These are phyloP conservation scores for Allantophomopsis lycopodina DNA, from an alignment of 2,329 filamentous ascomycete genomes.

Conservation along the genomic window DNA sequence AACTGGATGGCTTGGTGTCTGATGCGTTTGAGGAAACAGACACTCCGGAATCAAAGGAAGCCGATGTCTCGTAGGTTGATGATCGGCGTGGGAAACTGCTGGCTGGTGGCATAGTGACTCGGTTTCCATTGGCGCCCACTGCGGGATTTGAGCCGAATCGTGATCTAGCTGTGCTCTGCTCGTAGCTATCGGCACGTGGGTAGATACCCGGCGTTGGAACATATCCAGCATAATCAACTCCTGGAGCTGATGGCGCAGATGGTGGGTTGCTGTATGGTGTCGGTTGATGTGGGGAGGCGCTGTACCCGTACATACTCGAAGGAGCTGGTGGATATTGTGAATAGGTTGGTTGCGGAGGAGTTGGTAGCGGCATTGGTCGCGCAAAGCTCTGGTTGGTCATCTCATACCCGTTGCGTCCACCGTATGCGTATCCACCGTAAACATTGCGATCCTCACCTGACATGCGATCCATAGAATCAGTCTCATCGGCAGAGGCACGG, in stretches of 20 bases:
- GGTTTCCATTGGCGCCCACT: not conserved
- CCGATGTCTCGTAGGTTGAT: not conserved
- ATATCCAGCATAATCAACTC: no score
- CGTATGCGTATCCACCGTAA: conserved; percentile 11
- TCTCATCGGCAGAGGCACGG: conserved; percentile 48
- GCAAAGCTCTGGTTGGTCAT: conserved; percentile 16
- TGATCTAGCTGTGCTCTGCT: no score
- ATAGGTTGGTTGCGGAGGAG: conserved; percentile 6
- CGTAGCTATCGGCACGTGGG: no score
- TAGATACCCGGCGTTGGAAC: no score
- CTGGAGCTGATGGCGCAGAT: conserved; percentile 1
- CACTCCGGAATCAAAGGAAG: not conserved
- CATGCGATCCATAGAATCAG: conserved; percentile 23
- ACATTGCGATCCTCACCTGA: conserved; percentile 7
- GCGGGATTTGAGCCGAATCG: not conserved
- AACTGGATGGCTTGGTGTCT: no score
- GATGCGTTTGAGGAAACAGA: no score
- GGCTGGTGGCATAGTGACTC: not conserved
- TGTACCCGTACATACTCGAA: not conserved
- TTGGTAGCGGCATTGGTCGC: conserved; percentile 14
- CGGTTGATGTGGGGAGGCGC: no score
- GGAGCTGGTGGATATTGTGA: not conserved
- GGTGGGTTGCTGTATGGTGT: not conserved
- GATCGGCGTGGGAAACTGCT: not conserved
- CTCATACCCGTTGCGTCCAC: conserved; percentile 12